Percentiles rank a stretch among this genome's conserved stretches.
phyloP scores from a whole-genome alignment of 805 yeast genomes.

The Komagataella pastoris region DNA sequence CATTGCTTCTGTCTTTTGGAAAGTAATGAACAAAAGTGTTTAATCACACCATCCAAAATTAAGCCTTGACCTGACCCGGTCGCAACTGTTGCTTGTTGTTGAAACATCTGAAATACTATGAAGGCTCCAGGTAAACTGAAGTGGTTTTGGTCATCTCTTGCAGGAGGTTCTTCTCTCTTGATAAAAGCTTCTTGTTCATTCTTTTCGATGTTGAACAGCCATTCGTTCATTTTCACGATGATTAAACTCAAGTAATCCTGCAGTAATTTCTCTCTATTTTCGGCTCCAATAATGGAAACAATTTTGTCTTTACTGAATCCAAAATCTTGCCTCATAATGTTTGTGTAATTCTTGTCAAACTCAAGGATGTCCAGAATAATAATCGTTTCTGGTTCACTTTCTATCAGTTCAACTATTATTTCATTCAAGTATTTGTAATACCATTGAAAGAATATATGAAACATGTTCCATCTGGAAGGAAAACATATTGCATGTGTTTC shows the following conservation, averaged over 20 bases:
- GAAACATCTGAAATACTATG: conserved; percentile 67
- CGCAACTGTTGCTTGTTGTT: conserved; percentile 84
- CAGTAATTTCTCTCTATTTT: conserved; percentile 56
- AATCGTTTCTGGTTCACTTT: conserved; percentile 68
- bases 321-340: conserved; percentile 35
- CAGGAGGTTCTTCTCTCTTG: conserved; percentile 58
- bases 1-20: conserved; percentile 51
- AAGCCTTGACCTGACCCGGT: conserved; percentile 74
- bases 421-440: conserved; percentile 57
- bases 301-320: conserved; percentile 30
- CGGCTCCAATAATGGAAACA: conserved; percentile 53
- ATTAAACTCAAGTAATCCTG: conserved; percentile 69
- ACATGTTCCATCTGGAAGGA: conserved; percentile 67
- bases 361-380: conserved; percentile 62
- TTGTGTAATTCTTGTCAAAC: conserved; percentile 58
- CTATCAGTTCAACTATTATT: conserved; percentile 50
- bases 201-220: conserved; percentile 61
- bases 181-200: conserved; percentile 56
- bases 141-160: conserved; percentile 44
- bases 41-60: conserved; percentile 67
- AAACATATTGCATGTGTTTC: conserved; percentile 43
- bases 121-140: conserved; percentile 66
- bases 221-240: conserved; percentile 64
- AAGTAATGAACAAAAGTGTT: conserved; percentile 51
- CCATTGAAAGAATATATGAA: conserved; percentile 42